These are phyloP conservation scores for Bacidia gigantensis DNA, from an alignment of 495 filamentous ascomycete species.

Conservation along the genomic window DNA sequence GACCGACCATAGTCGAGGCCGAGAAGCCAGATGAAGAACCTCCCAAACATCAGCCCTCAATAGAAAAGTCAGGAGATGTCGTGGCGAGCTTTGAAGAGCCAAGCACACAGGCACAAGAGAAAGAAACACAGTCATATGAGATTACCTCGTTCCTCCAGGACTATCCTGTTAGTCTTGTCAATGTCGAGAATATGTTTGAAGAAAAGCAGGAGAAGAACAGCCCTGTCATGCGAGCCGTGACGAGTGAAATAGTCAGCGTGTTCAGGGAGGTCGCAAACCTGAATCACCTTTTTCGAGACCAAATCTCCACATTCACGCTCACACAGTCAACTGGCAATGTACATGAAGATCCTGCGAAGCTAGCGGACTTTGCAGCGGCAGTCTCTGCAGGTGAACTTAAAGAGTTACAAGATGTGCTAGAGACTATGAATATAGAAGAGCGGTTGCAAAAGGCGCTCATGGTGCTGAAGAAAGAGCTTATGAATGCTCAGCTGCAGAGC, in stretches of 20 bases:
- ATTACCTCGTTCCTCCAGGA: slow-evolving; percentile 84
- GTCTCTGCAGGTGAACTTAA: slow-evolving; percentile 79
- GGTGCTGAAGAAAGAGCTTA: slow-evolving; percentile 91
- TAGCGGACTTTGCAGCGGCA: slow-evolving; percentile 94
- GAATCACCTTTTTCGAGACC: slow-evolving; percentile 92
- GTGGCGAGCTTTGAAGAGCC: slow-evolving; percentile 94
- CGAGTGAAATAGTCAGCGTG: slow-evolving; percentile 93
- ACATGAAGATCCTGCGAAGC: slow-evolving; percentile 81
- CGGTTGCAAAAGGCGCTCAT: slow-evolving; percentile 78
- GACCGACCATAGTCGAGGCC: slow-evolving; percentile 22
- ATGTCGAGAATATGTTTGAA: slow-evolving; percentile 83
- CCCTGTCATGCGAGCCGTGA: slow-evolving; percentile 73
- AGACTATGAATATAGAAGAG: slow-evolving; percentile 75
- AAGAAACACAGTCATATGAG: slow-evolving; percentile 48
- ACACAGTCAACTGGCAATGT: slow-evolving; percentile 90
- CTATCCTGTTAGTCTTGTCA: slow-evolving; percentile 80
- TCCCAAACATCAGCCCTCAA: slow-evolving; percentile 29
- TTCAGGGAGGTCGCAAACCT: slow-evolving; percentile 91
- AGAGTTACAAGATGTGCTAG: slow-evolving; percentile 90
- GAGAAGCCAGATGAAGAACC: slow-evolving; percentile 43
- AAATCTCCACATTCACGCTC: slow-evolving; percentile 93
- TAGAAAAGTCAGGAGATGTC: slow-evolving; percentile 76
- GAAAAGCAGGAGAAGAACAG: slow-evolving; percentile 82
- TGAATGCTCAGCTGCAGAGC: slow-evolving; percentile 91
- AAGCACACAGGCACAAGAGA: slow-evolving; percentile 29